Base-by-base conservation (phyloP, 192 early-diverging fungal species). In the Entomortierella beljakovae region DNA sequence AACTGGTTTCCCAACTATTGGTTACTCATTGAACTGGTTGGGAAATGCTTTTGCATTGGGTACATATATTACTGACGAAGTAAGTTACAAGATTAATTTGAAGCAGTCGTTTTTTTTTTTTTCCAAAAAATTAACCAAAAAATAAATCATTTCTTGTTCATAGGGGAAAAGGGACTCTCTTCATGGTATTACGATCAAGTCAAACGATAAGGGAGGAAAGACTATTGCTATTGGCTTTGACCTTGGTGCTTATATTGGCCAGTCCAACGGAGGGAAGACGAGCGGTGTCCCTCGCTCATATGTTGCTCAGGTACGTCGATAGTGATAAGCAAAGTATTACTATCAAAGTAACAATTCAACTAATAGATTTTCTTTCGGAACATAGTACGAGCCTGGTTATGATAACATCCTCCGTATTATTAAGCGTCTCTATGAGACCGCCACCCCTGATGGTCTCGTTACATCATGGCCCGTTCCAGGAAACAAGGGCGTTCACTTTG, bases 401-500 rank as follows among this genome's bases (percentile, higher is more conserved):
- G 65, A 68, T 37, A 68, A 32, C 53, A 57, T 68, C 22, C 13
- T 68, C 29, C 65, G 65, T 35, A 57, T 68, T 11, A 68, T 68
- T 34, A 68, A 68, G 63, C 11, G 10, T 9, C 23, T 64, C 13
- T 64, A 64, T 48, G 10, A 11, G 34, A 64, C 49, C 5, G 49
- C 63, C 6, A 49, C 49, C 1, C 22, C 57, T 0, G 22, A 33
- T 42, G 63, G 65, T 7, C 49, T 58, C 29, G 57, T 68, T n/a
- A 68, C 65, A 13, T 57, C 57, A 7, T 68, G 65, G 65, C 65
- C 65, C 9, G 65, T 68, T 5, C 65, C 65, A 9, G 57, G 65
- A 18, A 68, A 68, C 40, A 68, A 51, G 55, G 65, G 65, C 16
- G 65, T 68, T 13, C 65, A 68, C 55, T 68, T 55, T 13, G 40